Evolutionary conservation across 2,329 filamentous ascomycete species (phyloP), one percentile per base, ranked within the genome.

Genomic region (Trichoderma sp.): DNA sequence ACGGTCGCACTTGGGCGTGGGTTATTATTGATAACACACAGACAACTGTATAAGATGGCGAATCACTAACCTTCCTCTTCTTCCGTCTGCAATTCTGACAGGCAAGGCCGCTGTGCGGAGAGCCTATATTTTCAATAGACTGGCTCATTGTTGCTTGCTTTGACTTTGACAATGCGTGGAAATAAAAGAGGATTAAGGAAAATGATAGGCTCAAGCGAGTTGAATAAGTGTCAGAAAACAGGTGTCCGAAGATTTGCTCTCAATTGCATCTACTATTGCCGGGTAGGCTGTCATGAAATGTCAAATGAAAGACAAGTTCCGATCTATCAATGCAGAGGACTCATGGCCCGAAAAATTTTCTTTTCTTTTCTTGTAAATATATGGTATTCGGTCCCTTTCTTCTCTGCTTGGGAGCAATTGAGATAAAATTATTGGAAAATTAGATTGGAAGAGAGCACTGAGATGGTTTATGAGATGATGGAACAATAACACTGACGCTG

Each of bases 81-180:
- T 56, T 60, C 13, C 45, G 64, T 39, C 64, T 53, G 56, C 64
- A 67, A n/a, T 67, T 67, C 25, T 56, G 56, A 19, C 64, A 67
- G 5, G 64, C 64, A 10, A 67, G 56, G 15, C 64, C 56, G 22
- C 42, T 54, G 9, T 56, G 64, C 13, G 19, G 7, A 29, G 56
- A 67, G n/a, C 19, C 35, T 7, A 13, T 35, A 34, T 17, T 25
- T 53, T 56, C 56, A 32, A 10, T 22, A 6, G n/a, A 4, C 3
- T 29, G 34, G 19, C 19, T 48, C 64, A 67, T 67, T 22, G 29
- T 35, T 10, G 45, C 1, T 17, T 7, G 10, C 4, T 52, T 50
- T n/a, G 10, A 10, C 4, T 52, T 50, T n/a, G 10, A 17, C 19
- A 25, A 37, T 25, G 17, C n/a, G 19, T 8, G 19, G 17, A 32